These are phyloP conservation scores for Lachnellula cervina DNA, from an alignment of 2,329 filamentous ascomycete species.

Conservation along the genomic window DNA sequence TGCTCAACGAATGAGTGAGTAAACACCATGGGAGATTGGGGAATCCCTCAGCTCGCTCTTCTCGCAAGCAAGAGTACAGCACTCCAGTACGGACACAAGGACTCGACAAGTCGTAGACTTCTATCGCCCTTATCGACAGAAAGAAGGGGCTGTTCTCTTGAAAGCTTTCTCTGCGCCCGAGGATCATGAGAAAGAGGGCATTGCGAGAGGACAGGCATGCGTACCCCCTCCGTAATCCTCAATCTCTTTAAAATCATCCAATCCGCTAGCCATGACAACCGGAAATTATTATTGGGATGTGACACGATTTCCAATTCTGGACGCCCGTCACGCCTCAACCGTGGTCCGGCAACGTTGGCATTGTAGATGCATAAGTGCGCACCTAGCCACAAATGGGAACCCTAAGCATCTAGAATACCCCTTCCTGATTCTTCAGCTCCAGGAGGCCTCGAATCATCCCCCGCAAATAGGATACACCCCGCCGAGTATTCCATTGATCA, in stretches of 20 bases:
- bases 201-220: too few relatives aligned
- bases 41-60: background rate
- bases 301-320: background rate
- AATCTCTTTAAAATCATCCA: background rate
- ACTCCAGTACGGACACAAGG: too few relatives aligned
- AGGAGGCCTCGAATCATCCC: background rate
- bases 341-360: background rate
- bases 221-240: background rate
- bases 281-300: background rate
- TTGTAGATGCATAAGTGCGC: background rate
- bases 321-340: background rate
- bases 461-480: background rate
- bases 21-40: background rate
- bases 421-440: too few relatives aligned
- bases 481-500: background rate
- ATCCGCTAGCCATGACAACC: background rate
- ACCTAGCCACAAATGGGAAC: too few relatives aligned
- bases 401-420: background rate
- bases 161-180: too few relatives aligned
- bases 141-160: too few relatives aligned
- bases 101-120: background rate
- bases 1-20: too few relatives aligned
- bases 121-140: too few relatives aligned
- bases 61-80: background rate
- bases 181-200: too few relatives aligned